Percentiles rank a stretch among this genome's conserved stretches.
Evolutionary conservation across 352 stramenopile genomes (phyloP).

Genomic region (Phytophthora fragariae): DNA sequence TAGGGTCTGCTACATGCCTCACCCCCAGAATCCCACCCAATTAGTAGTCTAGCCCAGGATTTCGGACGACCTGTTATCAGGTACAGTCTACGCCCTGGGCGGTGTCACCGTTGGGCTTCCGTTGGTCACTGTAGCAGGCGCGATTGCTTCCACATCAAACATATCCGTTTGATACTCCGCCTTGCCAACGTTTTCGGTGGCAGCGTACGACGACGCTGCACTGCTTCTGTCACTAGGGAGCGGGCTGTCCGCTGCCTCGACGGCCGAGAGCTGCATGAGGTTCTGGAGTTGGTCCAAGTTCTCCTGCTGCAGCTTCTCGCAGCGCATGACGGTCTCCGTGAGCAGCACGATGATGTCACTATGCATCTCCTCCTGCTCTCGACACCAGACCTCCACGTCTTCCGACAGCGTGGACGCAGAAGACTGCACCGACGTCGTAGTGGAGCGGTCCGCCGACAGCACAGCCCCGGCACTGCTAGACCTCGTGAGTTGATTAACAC

Average conservation of each 20-base stretch:
- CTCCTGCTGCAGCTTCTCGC: slow-evolving; percentile 84
- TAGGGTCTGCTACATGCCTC: slow-evolving; percentile 6
- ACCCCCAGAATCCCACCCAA: slow-evolving; percentile 19
- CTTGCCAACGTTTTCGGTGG: slow-evolving; percentile 24
- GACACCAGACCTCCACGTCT: slow-evolving; percentile 80
- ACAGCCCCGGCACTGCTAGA: slow-evolving; percentile 19
- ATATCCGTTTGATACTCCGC: slow-evolving; percentile 7
- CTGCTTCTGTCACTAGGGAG: slow-evolving; percentile 33
- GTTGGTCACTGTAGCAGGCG: slow-evolving; percentile 8
- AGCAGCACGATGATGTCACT: slow-evolving; percentile 81
- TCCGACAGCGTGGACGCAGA: slow-evolving; percentile 74
- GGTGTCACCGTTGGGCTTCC: slow-evolving; percentile 1
- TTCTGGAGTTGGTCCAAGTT: slow-evolving; percentile 87
- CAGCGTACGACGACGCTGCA: slow-evolving; percentile 28
- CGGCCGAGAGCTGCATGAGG: slow-evolving; percentile 71
- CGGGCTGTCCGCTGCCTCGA: slow-evolving; percentile 27
- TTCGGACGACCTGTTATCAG: slow-evolving; percentile 2
- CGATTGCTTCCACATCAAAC: slow-evolving; percentile 27
- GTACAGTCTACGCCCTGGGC: slow-evolving; percentile 14
- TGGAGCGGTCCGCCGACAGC: slow-evolving; percentile 41
- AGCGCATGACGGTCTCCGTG: slow-evolving; percentile 84
- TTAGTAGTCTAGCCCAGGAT: slow-evolving; percentile 18
- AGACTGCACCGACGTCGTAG: slow-evolving; percentile 56
- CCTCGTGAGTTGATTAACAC: slow-evolving; percentile 6
- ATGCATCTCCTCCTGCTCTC: slow-evolving; percentile 89